Evolutionary conservation across 805 yeast species (phyloP), one percentile per base, ranked within the genome.

Genomic region (Saturnispora ahearnii): DNA sequence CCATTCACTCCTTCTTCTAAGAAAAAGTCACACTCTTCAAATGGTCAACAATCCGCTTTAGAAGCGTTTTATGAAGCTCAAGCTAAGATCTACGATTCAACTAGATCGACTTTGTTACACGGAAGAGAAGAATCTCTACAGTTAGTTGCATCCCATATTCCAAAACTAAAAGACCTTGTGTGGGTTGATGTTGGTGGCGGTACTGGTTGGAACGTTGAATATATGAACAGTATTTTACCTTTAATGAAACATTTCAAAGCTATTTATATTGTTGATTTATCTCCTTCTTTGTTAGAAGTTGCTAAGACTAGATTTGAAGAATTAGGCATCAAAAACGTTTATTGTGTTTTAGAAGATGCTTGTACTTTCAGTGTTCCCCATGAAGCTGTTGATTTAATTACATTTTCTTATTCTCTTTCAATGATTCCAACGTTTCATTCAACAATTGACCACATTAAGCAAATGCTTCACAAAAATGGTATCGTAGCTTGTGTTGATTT

Each of bases 171-270:
- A 38, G 73, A 74, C 46, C 66, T 82, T 42, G 79, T 82, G 42
- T 84, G 90, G 90, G 72, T 84, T 45, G 90, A 84, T 62, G 76
- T 87, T 59, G 95, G 95, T 46, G 95, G 95, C 31, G 95, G 95
- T 24, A 86, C 95, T 5, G 95, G 95, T 44, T 73, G 80, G 65
- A 86, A 86, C 66, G 82, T 86, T 58, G 93, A 86, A 65, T 73
- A 75, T 58, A 86, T 86, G 95, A 71, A 82, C 61, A 61, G 70
- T 41, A 67, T 79, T 43, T 66, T 76, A 45, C 72, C 79, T 12
- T 63, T 81, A 41, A 56, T 68, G 29, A 60, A 63, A 26, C 66
- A 71, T 55, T 87, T 86, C 65, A 74, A 76, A 55, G 84, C 84
- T 12, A 74, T 86, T 45, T 84, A 83, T 59, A 72, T 86, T 50